Conservation (phyloP, 441 rosid species). For the Capsella rubella region DNA sequence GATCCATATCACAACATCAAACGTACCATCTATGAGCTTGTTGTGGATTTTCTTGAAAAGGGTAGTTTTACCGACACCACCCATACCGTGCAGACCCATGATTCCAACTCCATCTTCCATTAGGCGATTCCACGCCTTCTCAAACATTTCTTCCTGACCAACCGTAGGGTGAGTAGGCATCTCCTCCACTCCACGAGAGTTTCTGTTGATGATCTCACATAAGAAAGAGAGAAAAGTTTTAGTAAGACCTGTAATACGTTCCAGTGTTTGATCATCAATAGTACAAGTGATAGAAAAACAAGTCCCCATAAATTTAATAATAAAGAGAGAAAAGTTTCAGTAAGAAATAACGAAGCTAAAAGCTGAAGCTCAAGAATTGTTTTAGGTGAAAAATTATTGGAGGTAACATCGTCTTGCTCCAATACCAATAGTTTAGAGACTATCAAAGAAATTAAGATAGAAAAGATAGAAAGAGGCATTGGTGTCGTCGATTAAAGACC, state of each 20-base stretch:
- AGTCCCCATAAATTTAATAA: slow-evolving; percentile 10
- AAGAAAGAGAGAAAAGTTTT: not conserved
- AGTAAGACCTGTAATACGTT: too few species aligned
- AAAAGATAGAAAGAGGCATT: too few species aligned
- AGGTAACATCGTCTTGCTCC: too few species aligned
- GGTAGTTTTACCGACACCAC: slow-evolving; percentile 57
- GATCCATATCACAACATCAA: slow-evolving; percentile 42
- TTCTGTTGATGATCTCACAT: too few species aligned
- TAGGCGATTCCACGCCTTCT: slow-evolving; percentile 39
- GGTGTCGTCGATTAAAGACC: too few species aligned
- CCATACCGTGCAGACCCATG: slow-evolving; percentile 47
- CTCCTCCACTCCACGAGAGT: not conserved
- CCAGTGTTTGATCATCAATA: too few species aligned
- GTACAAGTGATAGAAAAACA: too few species aligned
- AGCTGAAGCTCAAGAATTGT: not conserved
- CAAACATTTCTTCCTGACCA: slow-evolving; percentile 36
- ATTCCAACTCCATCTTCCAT: slow-evolving; percentile 7
- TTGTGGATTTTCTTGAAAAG: slow-evolving; percentile 48
- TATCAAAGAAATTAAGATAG: too few species aligned
- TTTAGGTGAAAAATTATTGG: not conserved
- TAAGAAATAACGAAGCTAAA: not conserved
- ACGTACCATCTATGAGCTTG: not conserved
- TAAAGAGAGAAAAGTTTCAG: not conserved
- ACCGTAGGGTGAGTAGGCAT: slow-evolving; percentile 9
- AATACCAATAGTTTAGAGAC: too few species aligned